Conservation (phyloP, 148 eudicot genomes). For the Polygonum maritimum region DNA sequence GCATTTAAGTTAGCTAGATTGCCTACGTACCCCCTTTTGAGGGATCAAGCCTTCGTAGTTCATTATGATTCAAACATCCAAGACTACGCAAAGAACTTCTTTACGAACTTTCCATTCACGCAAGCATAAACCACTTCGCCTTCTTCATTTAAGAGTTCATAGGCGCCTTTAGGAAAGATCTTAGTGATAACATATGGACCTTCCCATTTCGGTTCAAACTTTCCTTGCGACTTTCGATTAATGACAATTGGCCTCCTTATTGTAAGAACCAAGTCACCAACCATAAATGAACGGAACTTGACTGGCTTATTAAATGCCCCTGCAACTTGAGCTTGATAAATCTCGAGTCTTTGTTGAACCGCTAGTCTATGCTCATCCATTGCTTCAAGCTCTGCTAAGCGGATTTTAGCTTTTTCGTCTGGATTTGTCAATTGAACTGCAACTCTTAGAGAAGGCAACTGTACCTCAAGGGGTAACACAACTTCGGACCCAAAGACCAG, state of each 20-base stretch:
- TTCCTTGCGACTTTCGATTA: neutral
- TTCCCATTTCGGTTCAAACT: neutral
- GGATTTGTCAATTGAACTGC: neutral
- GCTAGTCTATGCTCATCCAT: neutral
- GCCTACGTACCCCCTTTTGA: no score
- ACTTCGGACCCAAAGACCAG: no score
- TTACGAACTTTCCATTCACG: neutral
- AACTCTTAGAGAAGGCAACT: neutral
- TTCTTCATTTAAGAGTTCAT: neutral
- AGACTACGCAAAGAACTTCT: neutral
- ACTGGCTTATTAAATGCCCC: neutral
- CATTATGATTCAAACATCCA: no score
- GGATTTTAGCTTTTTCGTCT: neutral
- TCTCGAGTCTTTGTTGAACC: neutral
- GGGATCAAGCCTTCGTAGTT: no score
- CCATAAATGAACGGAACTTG: neutral
- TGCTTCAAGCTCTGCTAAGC: neutral
- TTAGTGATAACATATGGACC: neutral
- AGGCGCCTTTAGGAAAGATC: neutral
- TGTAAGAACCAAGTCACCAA: neutral
- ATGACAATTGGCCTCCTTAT: no score
- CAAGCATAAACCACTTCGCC: neutral
- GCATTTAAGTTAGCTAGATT: no score
- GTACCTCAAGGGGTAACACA: neutral
- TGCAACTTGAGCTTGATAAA: neutral